Evolutionary conservation across 2,329 filamentous ascomycete genomes (phyloP).

Genomic region (Colletotrichum higginsianum): DNA sequence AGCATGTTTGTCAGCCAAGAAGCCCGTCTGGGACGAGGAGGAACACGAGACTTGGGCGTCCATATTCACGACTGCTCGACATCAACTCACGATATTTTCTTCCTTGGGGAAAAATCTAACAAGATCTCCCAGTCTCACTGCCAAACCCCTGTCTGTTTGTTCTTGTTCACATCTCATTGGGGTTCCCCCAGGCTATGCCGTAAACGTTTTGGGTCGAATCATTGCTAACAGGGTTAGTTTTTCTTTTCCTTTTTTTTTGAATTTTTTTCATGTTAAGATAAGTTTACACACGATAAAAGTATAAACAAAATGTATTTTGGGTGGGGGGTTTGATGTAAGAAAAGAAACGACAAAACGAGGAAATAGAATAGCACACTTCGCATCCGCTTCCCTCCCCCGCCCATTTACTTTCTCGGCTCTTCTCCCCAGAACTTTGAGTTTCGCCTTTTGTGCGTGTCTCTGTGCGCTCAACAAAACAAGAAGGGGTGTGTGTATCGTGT

Average conservation of each 20-base stretch:
- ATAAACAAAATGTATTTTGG: constrained; percentile 20
- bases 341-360: background rate
- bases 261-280: constrained; percentile 17
- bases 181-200: no score
- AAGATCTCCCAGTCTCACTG: no score
- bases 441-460: constrained; percentile 3
- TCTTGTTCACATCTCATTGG: no score
- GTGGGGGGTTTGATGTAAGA: constrained; percentile 5
- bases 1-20: background rate
- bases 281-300: constrained; percentile 28
- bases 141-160: no score
- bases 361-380: background rate
- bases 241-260: background rate
- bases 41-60: no score
- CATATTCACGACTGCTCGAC: no score
- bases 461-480: constrained; percentile 7
- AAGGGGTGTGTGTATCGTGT: no score
- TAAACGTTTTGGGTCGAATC: constrained; percentile 3
- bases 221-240: background rate
- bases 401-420: background rate
- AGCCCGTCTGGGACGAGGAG: background rate
- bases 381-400: constrained; percentile 2
- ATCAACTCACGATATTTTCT: no score
- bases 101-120: no score
- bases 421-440: background rate